Conservation (phyloP, 306 rosid genomes). For the Crataegus laevigata region DNA sequence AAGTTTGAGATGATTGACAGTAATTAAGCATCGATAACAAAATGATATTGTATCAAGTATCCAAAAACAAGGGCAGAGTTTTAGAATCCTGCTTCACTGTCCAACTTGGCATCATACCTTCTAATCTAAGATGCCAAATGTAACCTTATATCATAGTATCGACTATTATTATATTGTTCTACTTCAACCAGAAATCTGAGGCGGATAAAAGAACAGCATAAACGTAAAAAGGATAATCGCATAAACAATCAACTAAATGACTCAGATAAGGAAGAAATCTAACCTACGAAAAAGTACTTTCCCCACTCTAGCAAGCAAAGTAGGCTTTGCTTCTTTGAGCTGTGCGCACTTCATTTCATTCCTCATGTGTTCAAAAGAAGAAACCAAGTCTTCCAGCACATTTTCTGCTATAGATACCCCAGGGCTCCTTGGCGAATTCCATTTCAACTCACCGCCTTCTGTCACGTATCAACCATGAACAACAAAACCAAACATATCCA, state of each 20-base stretch:
- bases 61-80: background rate
- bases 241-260: background rate
- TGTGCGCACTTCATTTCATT: conserved; percentile 7
- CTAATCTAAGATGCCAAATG: background rate
- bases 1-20: background rate
- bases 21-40: background rate
- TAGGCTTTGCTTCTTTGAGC: conserved; percentile 9
- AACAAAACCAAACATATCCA: background rate
- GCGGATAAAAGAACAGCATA: background rate
- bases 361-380: conserved; percentile 16
- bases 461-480: background rate
- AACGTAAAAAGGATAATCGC: background rate
- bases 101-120: background rate
- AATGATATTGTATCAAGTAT: background rate
- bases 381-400: conserved; percentile 22
- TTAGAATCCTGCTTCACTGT: background rate
- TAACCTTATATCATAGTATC: background rate
- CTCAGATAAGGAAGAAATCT: background rate
- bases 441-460: conserved; percentile 6
- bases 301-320: conserved; percentile 36
- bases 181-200: background rate
- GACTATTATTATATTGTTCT: background rate
- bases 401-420: conserved; percentile 23
- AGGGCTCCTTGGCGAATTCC: conserved; percentile 12
- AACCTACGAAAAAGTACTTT: conserved; percentile 39